phyloP scores from a whole-genome alignment of 495 filamentous ascomycete species.

The Penicillium flavigenum region DNA sequence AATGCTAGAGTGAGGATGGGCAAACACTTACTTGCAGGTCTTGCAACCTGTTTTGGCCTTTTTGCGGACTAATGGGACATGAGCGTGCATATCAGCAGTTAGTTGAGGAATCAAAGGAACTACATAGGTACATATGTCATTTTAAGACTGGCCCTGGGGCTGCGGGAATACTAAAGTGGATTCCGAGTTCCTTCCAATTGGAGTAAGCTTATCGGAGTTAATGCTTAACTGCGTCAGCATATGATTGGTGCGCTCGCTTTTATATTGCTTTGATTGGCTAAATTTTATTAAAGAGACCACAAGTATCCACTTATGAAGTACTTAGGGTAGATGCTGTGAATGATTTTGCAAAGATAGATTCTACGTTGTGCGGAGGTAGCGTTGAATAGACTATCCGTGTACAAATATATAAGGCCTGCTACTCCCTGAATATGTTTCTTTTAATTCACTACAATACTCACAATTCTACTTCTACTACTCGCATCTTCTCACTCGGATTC shows the following conservation, averaged over 20 bases:
- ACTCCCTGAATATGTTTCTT: background rate
- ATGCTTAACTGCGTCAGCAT: background rate
- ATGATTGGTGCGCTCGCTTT: conserved; percentile 1
- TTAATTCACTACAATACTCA: background rate
- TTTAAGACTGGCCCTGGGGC: background rate
- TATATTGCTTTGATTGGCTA: background rate
- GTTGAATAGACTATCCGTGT: background rate
- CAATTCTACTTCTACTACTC: background rate
- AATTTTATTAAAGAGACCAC: too few species aligned
- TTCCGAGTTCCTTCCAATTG: background rate
- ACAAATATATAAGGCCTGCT: background rate
- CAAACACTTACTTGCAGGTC: conserved; percentile 29
- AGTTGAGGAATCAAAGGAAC: background rate
- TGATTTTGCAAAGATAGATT: background rate
- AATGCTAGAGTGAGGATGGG: background rate
- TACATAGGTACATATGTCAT: background rate
- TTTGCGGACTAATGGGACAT: background rate
- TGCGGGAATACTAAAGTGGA: background rate
- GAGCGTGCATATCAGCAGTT: background rate
- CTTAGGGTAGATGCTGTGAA: background rate
- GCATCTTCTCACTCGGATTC: background rate
- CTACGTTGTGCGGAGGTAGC: background rate
- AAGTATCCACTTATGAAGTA: background rate
- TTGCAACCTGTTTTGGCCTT: conserved; percentile 31
- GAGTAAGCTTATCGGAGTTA: background rate